Conservation (phyloP, 2,329 filamentous ascomycete species). For the Verruconis gallopava region DNA sequence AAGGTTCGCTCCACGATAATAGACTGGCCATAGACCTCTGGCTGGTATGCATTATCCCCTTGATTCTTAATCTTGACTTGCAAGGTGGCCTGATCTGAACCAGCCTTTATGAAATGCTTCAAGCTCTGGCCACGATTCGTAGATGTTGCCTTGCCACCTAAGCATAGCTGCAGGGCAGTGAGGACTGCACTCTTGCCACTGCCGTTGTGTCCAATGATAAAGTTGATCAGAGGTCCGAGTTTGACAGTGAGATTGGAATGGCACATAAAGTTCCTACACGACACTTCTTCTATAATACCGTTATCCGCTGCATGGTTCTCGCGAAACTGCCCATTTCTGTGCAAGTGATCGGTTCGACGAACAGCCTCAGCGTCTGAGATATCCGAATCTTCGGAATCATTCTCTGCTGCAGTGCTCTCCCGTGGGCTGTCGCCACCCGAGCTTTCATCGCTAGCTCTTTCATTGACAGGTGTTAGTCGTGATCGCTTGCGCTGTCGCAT, state of each 20-base stretch:
- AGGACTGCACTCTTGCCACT: slow-evolving; percentile 95
- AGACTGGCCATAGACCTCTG: slow-evolving; percentile 65
- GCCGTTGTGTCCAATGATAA: slow-evolving; percentile 94
- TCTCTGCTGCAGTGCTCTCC: neutral
- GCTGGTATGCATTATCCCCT: slow-evolving; percentile 72
- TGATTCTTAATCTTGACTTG: slow-evolving; percentile 83
- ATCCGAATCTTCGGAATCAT: slow-evolving; percentile 1
- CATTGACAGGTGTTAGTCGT: neutral
- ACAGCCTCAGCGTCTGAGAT: slow-evolving; percentile 1
- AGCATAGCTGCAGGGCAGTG: slow-evolving; percentile 81
- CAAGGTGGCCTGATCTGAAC: slow-evolving; percentile 58
- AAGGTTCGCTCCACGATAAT: slow-evolving; percentile 92
- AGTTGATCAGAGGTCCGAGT: slow-evolving; percentile 92
- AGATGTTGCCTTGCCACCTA: slow-evolving; percentile 86
- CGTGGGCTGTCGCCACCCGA: neutral
- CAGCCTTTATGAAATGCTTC: slow-evolving; percentile 83
- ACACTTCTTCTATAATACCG: slow-evolving; percentile 78
- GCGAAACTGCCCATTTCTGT: neutral
- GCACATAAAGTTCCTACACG: slow-evolving; percentile 93
- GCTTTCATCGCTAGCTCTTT: neutral
- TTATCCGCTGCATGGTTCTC: slow-evolving; percentile 44
- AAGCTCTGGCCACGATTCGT: slow-evolving; percentile 87
- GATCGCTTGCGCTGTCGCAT: neutral
- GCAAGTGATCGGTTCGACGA: neutral
- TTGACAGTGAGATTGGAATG: slow-evolving; percentile 69